A percentile compares a stretch with the other conserved stretches of the same genome.
phyloP scores from a whole-genome alignment of 2,329 filamentous ascomycete genomes.

The Stemphylium lycopersici region DNA sequence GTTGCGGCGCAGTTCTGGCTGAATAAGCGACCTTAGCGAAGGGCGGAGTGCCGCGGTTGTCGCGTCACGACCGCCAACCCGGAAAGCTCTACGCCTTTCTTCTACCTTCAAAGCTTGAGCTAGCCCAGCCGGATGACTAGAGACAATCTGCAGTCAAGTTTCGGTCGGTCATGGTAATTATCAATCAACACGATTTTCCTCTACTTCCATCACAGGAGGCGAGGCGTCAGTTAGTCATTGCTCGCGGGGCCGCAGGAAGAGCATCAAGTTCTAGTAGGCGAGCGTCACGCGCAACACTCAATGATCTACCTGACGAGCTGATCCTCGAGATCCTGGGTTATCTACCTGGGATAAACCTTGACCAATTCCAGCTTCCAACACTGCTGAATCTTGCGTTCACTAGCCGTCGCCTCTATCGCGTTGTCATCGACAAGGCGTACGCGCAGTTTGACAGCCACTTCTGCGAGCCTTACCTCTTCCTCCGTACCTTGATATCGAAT shows the following conservation, averaged over 20 bases:
- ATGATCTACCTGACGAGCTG: constrained; percentile 37
- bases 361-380: constrained; percentile 23
- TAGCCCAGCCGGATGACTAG: not conserved
- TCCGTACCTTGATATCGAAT: constrained; percentile 33
- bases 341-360: constrained; percentile 23
- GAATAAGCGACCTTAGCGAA: constrained; percentile 5
- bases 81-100: too few species aligned
- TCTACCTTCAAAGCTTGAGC: not conserved
- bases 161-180: constrained; percentile 13
- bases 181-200: constrained; percentile 29
- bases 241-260: not conserved
- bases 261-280: not conserved
- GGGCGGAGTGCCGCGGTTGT: too few species aligned
- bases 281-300: constrained; percentile 12
- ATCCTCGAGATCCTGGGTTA: constrained; percentile 33
- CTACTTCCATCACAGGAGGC: constrained; percentile 22
- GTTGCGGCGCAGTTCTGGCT: not conserved
- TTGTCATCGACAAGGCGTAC: constrained; percentile 31
- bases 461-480: constrained; percentile 36
- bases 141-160: too few species aligned
- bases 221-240: not conserved
- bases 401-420: constrained; percentile 29
- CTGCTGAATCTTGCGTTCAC: constrained; percentile 31
- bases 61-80: too few species aligned
- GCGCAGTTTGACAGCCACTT: constrained; percentile 28